These are phyloP conservation scores for Aspergillus aculeatinus DNA, from an alignment of 2,329 filamentous ascomycete genomes.

Conservation along the genomic window DNA sequence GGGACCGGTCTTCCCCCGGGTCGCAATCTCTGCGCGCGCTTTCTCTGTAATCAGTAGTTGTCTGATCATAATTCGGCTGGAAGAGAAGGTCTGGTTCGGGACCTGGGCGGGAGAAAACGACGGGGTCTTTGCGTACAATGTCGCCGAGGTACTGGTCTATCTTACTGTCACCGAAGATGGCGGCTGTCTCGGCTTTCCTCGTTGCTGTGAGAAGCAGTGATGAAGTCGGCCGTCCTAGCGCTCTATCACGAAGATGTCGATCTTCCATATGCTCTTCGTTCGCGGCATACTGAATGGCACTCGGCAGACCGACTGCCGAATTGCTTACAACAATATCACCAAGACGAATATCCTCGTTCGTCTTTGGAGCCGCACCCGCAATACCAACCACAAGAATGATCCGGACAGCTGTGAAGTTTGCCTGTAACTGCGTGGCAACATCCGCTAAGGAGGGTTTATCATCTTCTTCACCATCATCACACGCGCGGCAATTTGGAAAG, in stretches of 20 bases:
- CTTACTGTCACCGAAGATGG: background rate
- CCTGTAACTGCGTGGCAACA: background rate
- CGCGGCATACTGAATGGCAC: background rate
- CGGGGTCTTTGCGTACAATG: slow-evolving; percentile 20
- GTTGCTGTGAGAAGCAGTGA: slow-evolving; percentile 19
- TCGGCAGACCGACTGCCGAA: background rate
- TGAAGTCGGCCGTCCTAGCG: slow-evolving; percentile 14
- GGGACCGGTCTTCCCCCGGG: background rate
- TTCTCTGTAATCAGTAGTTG: slow-evolving; percentile 11
- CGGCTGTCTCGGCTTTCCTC: slow-evolving; percentile 17
- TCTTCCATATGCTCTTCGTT: background rate
- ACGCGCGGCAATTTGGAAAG: slow-evolving; percentile 17
- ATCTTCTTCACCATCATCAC: background rate
- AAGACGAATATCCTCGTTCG: background rate
- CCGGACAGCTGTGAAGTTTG: background rate
- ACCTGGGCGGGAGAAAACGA: slow-evolving; percentile 9
- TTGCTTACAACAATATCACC: slow-evolving; percentile 1
- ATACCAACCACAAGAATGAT: background rate
- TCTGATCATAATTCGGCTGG: slow-evolving; percentile 24
- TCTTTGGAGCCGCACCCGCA: background rate
- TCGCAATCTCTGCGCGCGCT: slow-evolving; percentile 12
- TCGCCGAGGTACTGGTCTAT: slow-evolving; percentile 13
- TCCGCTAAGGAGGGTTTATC: slow-evolving; percentile 15
- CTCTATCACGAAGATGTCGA: slow-evolving; percentile 2
- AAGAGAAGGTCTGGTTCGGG: slow-evolving; percentile 25